Conservation (phyloP, 148 eudicot genomes). For the Agrostemma githago region DNA sequence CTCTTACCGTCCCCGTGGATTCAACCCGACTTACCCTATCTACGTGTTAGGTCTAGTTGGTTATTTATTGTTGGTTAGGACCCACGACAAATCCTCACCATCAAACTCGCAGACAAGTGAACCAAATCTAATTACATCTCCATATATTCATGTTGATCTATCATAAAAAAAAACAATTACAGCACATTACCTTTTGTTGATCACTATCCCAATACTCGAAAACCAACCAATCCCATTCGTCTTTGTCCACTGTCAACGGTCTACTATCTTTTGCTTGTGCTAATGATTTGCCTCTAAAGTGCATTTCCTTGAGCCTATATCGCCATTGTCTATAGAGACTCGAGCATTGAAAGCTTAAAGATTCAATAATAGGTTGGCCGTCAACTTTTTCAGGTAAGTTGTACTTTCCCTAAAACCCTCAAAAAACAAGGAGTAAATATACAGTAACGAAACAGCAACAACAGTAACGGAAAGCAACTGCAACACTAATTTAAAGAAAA, state of each 20-base stretch:
- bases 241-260: not conserved
- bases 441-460: no score
- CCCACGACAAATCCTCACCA: no score
- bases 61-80: no score
- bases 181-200: not conserved
- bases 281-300: not conserved
- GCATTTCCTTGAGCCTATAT: not conserved
- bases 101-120: not conserved
- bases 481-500: no score
- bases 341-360: not conserved
- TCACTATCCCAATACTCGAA: not conserved
- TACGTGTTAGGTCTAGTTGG: no score
- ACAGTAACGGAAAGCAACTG: no score
- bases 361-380: not conserved
- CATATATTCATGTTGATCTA: not conserved
- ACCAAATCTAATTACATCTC: not conserved
- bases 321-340: not conserved
- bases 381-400: not conserved
- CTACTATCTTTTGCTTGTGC: not conserved
- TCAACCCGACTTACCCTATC: no score
- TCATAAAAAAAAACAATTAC: no score
- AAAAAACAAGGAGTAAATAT: no score
- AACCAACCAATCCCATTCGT: not conserved
- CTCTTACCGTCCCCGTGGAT: no score
- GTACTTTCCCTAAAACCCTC: not conserved